Conservation (phyloP, 2,329 filamentous ascomycete genomes). For the Aspergillus fumigatiaffinis region DNA sequence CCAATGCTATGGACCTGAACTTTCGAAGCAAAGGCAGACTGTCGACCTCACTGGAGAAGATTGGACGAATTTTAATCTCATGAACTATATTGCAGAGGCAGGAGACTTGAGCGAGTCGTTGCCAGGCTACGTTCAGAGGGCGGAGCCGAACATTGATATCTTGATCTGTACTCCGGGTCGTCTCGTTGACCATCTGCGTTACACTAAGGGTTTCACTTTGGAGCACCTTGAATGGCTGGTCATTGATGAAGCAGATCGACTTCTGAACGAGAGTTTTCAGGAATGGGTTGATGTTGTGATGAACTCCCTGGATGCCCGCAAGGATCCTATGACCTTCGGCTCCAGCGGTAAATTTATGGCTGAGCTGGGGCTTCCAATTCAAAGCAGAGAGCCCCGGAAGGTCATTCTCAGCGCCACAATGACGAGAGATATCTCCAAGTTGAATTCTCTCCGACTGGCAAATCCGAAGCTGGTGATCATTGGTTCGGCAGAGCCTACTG, state of each 20-base stretch:
- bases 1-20: constrained; percentile 63
- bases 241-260: constrained; percentile 88
- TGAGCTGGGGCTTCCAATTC: constrained; percentile 35
- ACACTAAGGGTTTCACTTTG: constrained; percentile 76
- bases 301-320: constrained; percentile 53
- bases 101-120: constrained; percentile 42
- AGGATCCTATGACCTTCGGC: constrained; percentile 46
- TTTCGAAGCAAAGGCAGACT: constrained; percentile 48
- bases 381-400: constrained; percentile 60
- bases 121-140: constrained; percentile 59
- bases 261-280: constrained; percentile 88
- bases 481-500: constrained; percentile 48
- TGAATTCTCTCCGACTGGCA: constrained; percentile 68
- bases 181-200: constrained; percentile 83
- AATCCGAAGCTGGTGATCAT: constrained; percentile 74
- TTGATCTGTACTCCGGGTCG: constrained; percentile 89
- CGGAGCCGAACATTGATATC: constrained; percentile 76
- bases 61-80: constrained; percentile 46
- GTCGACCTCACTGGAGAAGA: constrained; percentile 41
- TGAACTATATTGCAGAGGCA: constrained; percentile 43
- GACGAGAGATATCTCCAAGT: constrained; percentile 77
- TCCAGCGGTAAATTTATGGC: constrained; percentile 30
- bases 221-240: constrained; percentile 80
- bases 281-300: constrained; percentile 78
- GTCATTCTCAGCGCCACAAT: constrained; percentile 88